These are phyloP conservation scores for Bryoerythrophyllum caledonicum DNA, from an alignment of 225 moss, liverwort and hornwort genomes.

Conservation along the genomic window DNA sequence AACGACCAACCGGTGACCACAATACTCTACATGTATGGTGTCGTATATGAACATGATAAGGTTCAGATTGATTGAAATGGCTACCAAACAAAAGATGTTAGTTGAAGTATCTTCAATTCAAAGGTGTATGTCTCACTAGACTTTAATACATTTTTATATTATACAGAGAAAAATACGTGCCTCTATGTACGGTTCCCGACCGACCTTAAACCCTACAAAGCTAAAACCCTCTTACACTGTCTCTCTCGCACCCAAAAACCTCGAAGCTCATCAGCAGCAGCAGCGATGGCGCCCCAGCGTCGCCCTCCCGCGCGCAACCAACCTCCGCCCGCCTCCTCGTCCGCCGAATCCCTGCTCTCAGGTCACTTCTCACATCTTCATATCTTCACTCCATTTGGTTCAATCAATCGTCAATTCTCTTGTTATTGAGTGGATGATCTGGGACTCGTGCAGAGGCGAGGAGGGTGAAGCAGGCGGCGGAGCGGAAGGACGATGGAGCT, in stretches of 20 bases:
- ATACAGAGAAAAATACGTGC: no score
- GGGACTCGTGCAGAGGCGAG: conserved; percentile 69
- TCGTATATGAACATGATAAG: no score
- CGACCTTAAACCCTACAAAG: background rate
- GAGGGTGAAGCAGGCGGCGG: conserved; percentile 71
- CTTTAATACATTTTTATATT: no score
- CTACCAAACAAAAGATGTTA: no score
- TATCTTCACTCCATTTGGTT: conserved; percentile 11
- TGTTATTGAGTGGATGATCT: background rate
- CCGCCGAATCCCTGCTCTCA: conserved; percentile 35
- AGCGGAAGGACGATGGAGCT: conserved; percentile 73
- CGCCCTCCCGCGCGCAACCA: conserved; percentile 32
- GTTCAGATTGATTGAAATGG: no score
- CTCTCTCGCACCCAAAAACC: background rate
- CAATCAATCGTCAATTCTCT: no score
- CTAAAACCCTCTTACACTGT: background rate
- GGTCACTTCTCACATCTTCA: conserved; percentile 16
- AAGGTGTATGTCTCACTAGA: no score
- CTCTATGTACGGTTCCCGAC: no score
- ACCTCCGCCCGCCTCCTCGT: conserved; percentile 17
- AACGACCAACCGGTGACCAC: no score
- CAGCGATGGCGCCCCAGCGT: conserved; percentile 45
- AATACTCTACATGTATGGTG: no score
- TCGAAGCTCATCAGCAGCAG: background rate
- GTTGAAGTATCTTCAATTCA: no score